Conservation (phyloP, 169 alveolate genomes). For the Plasmodium ovale region DNA sequence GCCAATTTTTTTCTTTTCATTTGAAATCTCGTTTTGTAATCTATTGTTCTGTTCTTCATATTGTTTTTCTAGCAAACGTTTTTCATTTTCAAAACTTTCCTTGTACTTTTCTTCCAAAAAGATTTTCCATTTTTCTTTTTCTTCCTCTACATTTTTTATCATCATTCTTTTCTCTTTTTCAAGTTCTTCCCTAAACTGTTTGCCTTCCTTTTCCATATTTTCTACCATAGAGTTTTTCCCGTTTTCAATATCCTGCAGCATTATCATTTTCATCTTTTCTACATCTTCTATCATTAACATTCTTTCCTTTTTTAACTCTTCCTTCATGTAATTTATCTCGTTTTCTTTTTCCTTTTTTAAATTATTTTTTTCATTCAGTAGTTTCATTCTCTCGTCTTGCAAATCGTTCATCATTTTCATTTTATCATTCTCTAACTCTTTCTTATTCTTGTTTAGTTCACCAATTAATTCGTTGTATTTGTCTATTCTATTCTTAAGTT, state of each 20-base stretch:
- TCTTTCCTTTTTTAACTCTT: constrained; percentile 66
- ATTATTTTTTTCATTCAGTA: constrained; percentile 44
- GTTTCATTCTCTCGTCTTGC: constrained; percentile 47
- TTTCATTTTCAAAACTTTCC: constrained; percentile 67
- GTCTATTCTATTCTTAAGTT: constrained; percentile 61
- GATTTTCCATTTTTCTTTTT: constrained; percentile 27
- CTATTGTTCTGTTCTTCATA: constrained; percentile 39
- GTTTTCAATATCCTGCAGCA: constrained; percentile 69
- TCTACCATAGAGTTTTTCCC: constrained; percentile 37
- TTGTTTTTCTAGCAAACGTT: constrained; percentile 20
- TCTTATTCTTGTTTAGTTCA: constrained; percentile 55
- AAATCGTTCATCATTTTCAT: constrained; percentile 36
- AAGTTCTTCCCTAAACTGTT: constrained; percentile 32
- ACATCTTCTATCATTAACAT: constrained; percentile 47
- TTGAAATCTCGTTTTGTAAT: constrained; percentile 40
- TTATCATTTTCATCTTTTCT: constrained; percentile 54
- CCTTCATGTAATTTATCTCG: constrained; percentile 54
- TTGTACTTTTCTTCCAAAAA: constrained; percentile 34
- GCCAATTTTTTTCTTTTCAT: constrained; percentile 46
- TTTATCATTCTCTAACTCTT: constrained; percentile 59
- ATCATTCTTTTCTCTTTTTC: constrained; percentile 49
- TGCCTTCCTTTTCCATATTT: constrained; percentile 57
- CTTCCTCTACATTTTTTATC: constrained; percentile 58
- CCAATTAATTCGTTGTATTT: constrained; percentile 64
- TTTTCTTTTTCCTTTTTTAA: constrained; percentile 49